Percentiles rank a stretch among this genome's conserved stretches.
Evolutionary conservation across 192 early-diverging fungal genomes (phyloP).

Genomic region (Backusella sp.): DNA sequence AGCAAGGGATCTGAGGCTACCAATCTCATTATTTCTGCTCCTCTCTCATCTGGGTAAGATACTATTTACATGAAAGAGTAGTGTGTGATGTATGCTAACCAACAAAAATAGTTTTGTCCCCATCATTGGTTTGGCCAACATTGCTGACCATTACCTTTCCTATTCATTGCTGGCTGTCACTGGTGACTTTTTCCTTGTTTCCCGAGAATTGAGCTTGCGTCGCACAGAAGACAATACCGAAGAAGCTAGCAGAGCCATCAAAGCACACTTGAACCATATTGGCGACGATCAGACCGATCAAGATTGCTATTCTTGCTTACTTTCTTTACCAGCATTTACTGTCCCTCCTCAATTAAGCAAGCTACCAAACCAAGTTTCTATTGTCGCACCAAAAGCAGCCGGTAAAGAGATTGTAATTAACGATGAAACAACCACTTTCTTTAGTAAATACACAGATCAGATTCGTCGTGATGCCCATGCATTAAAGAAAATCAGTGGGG

Average conservation of each 20-base stretch:
- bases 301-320: constrained; percentile 13
- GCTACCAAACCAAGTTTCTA: constrained; percentile 36
- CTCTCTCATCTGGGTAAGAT: constrained; percentile 13
- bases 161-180: constrained; percentile 65
- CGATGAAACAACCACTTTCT: constrained; percentile 43
- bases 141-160: constrained; percentile 70
- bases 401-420: constrained; percentile 45
- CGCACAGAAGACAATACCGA: neutral
- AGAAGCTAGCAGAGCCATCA: neutral
- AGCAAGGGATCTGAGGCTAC: constrained; percentile 23
- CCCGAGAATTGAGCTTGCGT: constrained; percentile 19
- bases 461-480: constrained; percentile 37
- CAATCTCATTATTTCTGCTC: constrained; percentile 19
- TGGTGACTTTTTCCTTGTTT: constrained; percentile 44
- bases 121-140: constrained; percentile 57
- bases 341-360: constrained; percentile 32
- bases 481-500: constrained; percentile 31
- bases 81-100: too few relatives aligned
- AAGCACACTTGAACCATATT: neutral
- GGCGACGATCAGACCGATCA: neutral
- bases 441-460: constrained; percentile 34
- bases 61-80: neutral
- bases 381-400: constrained; percentile 42
- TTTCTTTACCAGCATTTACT: constrained; percentile 41
- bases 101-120: constrained; percentile 26